Base-by-base conservation (phyloP, 768 basidiomycete genomes). In the Kwoniella dendrophila region DNA sequence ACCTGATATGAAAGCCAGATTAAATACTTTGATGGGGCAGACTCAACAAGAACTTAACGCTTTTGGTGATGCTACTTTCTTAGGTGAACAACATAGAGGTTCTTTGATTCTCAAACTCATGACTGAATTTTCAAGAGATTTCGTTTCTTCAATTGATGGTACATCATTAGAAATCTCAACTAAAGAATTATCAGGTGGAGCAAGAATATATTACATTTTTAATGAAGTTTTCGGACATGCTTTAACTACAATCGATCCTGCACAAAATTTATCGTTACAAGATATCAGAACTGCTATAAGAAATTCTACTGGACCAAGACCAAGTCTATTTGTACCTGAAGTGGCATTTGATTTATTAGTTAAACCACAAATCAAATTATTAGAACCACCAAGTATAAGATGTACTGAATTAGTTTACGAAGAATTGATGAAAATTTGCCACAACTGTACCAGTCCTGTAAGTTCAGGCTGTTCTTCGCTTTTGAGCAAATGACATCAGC, bases 321-420 rank as follows among this genome's bases (percentile, higher is more conserved):
- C 96, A 4, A 96, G 92, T 73, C 81, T 99, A 38, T 98, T 98
- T 74, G 93, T 98, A 0, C 96, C 96, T 0, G 96, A 98, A 78
- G 86, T 91, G 63, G 96, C 96, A 0, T 99, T 99, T 73, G 95
- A 98, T 74, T 79, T 99, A 44, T 83, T 99, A 55, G 92, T 99
- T 65, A 98, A 98, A 77, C 96, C 96, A 0, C 96, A 99, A 80
- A 97, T 99, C 78, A 94, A 96, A 81, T 83, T 98, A 24, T 81
- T 99, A 51, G 95, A 98, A 79, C 86, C 91, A 11, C 96, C 96
- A 14, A 92, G 91, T 80, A 79, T 96, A 80, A 84, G 96, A 43
- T 99, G 96, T 70, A 96, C 98, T 20, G 96, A 98, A 78, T 81
- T 99, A 70, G 96, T 99, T 7, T 99, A 99, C 77, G 96, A 99